phyloP scores from a whole-genome alignment of 2,329 filamentous ascomycete genomes.

The Phyllosticta paracitricarpa region DNA sequence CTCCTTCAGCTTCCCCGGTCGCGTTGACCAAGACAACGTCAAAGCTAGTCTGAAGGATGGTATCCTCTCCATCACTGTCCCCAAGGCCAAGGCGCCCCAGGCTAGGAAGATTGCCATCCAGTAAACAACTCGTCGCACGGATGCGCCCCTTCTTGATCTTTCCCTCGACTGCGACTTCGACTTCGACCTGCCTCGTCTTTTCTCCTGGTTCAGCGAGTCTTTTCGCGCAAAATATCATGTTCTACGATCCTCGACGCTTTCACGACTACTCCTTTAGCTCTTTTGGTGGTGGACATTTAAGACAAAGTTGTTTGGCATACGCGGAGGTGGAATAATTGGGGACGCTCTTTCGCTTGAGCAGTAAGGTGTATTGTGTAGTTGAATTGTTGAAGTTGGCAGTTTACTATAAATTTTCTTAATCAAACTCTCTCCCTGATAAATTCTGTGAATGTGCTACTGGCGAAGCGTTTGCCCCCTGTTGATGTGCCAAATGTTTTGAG shows the following conservation, averaged over 20 bases:
- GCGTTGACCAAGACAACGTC: slow-evolving; percentile 51
- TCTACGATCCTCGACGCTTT: background rate
- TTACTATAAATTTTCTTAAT: background rate
- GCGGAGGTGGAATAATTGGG: background rate
- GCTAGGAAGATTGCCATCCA: slow-evolving; percentile 47
- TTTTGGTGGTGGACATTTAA: background rate
- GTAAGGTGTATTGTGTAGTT: background rate
- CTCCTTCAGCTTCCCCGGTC: slow-evolving; percentile 47
- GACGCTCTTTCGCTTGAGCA: background rate
- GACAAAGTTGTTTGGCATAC: background rate
- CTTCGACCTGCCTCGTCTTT: background rate
- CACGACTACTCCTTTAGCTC: background rate
- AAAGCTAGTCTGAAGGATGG: slow-evolving; percentile 52
- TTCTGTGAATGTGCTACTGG: too few species aligned
- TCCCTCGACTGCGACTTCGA: background rate
- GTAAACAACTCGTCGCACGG: slow-evolving; percentile 22
- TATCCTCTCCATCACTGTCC: slow-evolving; percentile 47
- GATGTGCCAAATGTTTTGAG: too few species aligned
- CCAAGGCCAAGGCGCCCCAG: slow-evolving; percentile 42
- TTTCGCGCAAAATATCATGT: background rate
- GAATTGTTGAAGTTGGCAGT: background rate
- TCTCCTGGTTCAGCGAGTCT: background rate
- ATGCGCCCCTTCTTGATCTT: background rate
- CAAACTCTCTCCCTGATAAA: too few species aligned
- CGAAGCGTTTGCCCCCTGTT: too few species aligned